Evolutionary conservation across 352 stramenopile genomes (phyloP).

Genomic region (Pythium dissotocum): DNA sequence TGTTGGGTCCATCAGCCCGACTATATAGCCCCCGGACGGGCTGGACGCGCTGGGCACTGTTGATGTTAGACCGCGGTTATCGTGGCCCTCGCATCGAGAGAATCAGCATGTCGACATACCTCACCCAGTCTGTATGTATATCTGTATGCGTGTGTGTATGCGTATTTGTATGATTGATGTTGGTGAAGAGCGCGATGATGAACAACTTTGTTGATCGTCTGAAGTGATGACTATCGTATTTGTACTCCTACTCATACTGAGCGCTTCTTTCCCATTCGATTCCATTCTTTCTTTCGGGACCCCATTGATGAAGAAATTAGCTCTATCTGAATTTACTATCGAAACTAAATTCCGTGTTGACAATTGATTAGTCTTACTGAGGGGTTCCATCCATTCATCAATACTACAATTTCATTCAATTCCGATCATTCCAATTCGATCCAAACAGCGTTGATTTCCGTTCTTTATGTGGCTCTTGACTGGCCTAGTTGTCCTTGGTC

Average conservation of each 20-base stretch:
- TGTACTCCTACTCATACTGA: slow-evolving; percentile 45
- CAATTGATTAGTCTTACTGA: slow-evolving; percentile 30
- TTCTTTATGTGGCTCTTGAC: neutral
- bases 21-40: slow-evolving; percentile 27
- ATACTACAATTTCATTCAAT: neutral
- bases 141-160: slow-evolving; percentile 14
- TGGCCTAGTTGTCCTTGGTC: slow-evolving; percentile 1
- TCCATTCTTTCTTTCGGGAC: neutral
- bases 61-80: slow-evolving; percentile 35
- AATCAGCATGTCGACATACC: slow-evolving; percentile 42
- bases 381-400: slow-evolving; percentile 12
- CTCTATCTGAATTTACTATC: slow-evolving; percentile 87
- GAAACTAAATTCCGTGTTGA: slow-evolving; percentile 43
- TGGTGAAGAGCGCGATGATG: slow-evolving; percentile 31
- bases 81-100: slow-evolving; percentile 34
- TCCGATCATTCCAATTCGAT: neutral
- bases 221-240: slow-evolving; percentile 35
- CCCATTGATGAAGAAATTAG: slow-evolving; percentile 90
- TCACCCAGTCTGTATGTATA: slow-evolving; percentile 8
- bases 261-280: slow-evolving; percentile 7
- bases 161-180: slow-evolving; percentile 9
- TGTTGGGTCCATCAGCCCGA: slow-evolving; percentile 43
- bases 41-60: slow-evolving; percentile 37
- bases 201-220: slow-evolving; percentile 35
- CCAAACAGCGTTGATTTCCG: neutral